phyloP scores from a whole-genome alignment of 805 yeast genomes.

The Brettanomyces sp. region DNA sequence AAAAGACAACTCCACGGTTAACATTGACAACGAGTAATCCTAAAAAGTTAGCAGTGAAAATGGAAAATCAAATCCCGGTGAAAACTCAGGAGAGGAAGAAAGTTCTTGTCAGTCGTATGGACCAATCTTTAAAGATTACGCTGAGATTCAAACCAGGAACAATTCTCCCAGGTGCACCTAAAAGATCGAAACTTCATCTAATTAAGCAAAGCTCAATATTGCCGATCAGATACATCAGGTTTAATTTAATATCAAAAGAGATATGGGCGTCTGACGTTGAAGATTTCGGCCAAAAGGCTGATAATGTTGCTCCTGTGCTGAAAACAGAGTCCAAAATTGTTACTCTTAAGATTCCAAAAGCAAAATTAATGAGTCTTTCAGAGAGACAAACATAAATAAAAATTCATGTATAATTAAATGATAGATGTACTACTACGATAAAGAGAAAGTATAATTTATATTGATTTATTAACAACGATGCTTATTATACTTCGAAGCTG shows the following conservation, averaged over 20 bases:
- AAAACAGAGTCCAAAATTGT: neutral
- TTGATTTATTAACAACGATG: too few relatives aligned
- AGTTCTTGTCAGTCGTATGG: neutral
- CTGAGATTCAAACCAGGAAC: conserved; percentile 1
- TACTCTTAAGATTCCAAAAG: neutral
- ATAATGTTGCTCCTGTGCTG: neutral
- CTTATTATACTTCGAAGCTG: too few relatives aligned
- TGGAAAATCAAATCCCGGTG: neutral
- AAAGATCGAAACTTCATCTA: conserved; percentile 14
- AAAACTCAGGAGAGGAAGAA: neutral
- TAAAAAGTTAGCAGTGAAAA: conserved; percentile 1
- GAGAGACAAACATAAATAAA: neutral
- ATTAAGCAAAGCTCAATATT: conserved; percentile 9
- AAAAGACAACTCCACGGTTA: neutral
- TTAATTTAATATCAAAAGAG: conserved; percentile 16
- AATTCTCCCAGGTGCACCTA: conserved; percentile 3
- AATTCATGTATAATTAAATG: too few relatives aligned
- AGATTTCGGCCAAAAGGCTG: conserved; percentile 9
- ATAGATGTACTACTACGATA: too few relatives aligned
- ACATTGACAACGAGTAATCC: neutral
- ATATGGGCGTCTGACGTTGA: conserved; percentile 20
- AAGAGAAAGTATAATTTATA: too few relatives aligned
- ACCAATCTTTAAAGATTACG: neutral
- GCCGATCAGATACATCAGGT: conserved; percentile 28
- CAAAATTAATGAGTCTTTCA: neutral